A percentile compares a stretch with the other conserved stretches of the same genome.
Conservation (phyloP, 805 yeast genomes). For the Kodamaea nitidulidarum region DNA sequence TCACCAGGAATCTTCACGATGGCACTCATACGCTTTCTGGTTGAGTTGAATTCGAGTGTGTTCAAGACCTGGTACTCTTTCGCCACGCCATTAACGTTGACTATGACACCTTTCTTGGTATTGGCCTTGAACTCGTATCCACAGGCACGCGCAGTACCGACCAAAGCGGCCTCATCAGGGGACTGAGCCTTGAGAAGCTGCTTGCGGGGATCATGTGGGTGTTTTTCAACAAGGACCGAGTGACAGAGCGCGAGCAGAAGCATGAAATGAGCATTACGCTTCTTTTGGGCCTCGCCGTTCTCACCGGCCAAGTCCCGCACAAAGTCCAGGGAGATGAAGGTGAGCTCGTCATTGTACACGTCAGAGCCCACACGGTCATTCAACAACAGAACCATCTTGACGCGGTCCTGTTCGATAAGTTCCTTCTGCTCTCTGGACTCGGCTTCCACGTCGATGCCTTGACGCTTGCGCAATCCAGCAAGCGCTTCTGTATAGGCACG, state of each 20-base stretch:
- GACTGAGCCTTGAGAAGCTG: conserved; percentile 68
- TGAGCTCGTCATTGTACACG: conserved; percentile 53
- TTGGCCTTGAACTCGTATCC: conserved; percentile 65
- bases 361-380: conserved; percentile 32
- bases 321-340: conserved; percentile 66
- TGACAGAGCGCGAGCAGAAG: conserved; percentile 73
- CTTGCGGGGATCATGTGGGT: conserved; percentile 55
- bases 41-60: conserved; percentile 73
- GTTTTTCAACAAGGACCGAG: conserved; percentile 67
- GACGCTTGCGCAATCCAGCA: conserved; percentile 64
- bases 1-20: conserved; percentile 60
- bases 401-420: conserved; percentile 40
- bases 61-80: conserved; percentile 71
- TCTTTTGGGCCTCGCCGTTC: conserved; percentile 49
- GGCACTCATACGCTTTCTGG: conserved; percentile 86
- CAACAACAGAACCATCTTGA: conserved; percentile 46
- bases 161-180: conserved; percentile 85
- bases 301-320: conserved; percentile 57
- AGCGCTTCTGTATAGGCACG: conserved; percentile 75
- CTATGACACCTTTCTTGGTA: conserved; percentile 63
- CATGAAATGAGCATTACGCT: conserved; percentile 70
- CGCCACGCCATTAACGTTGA: conserved; percentile 65
- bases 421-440: conserved; percentile 41
- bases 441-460: conserved; percentile 55
- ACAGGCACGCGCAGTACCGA: conserved; percentile 73